Evolutionary conservation across 1,284 basidiomycete genomes (phyloP).

Genomic region (Puccinia triticina): DNA sequence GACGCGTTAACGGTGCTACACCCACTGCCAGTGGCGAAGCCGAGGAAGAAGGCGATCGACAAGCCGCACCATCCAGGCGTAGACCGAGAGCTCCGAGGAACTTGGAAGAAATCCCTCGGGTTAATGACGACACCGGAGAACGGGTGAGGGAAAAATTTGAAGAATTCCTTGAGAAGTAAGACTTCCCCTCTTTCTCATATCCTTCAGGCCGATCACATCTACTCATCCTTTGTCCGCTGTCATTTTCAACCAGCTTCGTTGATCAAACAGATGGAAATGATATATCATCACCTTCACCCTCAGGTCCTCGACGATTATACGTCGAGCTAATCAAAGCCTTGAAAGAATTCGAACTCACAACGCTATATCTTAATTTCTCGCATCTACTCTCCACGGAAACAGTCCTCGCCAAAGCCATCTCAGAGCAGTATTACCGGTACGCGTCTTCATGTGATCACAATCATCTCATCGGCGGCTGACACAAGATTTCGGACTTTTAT

Average conservation of each 20-base stretch:
- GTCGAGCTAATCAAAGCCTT: slow-evolving; percentile 89
- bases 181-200: slow-evolving; percentile 50
- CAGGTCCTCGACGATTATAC: slow-evolving; percentile 70
- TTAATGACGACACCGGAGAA: slow-evolving; percentile 89
- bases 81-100: slow-evolving; percentile 41
- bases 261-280: slow-evolving; percentile 45
- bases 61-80: neutral
- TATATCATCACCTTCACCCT: slow-evolving; percentile 69
- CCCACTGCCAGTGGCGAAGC: slow-evolving; percentile 10
- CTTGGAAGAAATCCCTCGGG: slow-evolving; percentile 70
- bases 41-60: slow-evolving; percentile 28
- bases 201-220: neutral
- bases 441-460: slow-evolving; percentile 41
- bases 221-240: slow-evolving; percentile 48
- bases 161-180: slow-evolving; percentile 84
- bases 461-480: neutral
- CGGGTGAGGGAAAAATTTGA: slow-evolving; percentile 87
- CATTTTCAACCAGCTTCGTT: slow-evolving; percentile 37
- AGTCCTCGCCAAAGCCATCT: slow-evolving; percentile 86
- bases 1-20: slow-evolving; percentile 5
- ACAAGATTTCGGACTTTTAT: slow-evolving; percentile 25
- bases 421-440: slow-evolving; percentile 86
- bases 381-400: slow-evolving; percentile 89
- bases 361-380: slow-evolving; percentile 91
- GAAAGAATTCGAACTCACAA: slow-evolving; percentile 88